Evolutionary conservation across 2,329 filamentous ascomycete species (phyloP), one percentile per base, ranked within the genome.

Genomic region (Fusarium sp.): DNA sequence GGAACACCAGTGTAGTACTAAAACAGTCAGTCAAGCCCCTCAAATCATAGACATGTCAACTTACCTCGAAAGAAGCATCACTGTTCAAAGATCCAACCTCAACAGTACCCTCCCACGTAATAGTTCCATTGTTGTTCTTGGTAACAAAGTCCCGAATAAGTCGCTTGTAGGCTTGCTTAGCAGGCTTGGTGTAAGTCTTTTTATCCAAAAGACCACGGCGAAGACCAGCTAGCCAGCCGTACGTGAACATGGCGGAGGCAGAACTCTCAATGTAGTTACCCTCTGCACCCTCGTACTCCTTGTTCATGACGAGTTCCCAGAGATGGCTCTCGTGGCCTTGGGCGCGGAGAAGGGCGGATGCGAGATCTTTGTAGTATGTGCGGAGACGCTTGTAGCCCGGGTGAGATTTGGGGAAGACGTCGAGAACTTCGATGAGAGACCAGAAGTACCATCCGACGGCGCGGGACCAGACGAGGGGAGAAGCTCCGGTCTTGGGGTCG

Each of bases 181-280:
- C 78, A 0, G 71, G 65, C 10, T 57, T 37, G 32, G 42, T 2
- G 33, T 76, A 80, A 5, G 66, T 67, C 12, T 52, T 40, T 54
- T 73, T 42, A 4, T 75, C 69, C 10, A 81, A 46, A n/a, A 77
- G 67, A 2, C 79, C 79, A 5, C 70, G 67, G n/a, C 75, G 73
- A 0, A 80, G 33, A 7, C 78, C 87, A 69, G 83, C 85, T 15
- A 89, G 75, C 65, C 88, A 77, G 1, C 85, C 83, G 59, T 86
- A 88, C 1, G 83, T 81, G 70, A 89, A 90, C 85, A 90, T 88
- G 6, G 87, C 87, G 4, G 85, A 86, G 11, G 84, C 88, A 35
- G 87, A 88, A 37, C 85, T 87, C 79, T 91, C 87, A 50, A 90
- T 85, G 76, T 88, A 91, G 77, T 91, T 90, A 5, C 87, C 87